Percentiles rank a stretch among this genome's conserved stretches.
Conservation (phyloP, 257 asterid genomes). For the Plantago major region DNA sequence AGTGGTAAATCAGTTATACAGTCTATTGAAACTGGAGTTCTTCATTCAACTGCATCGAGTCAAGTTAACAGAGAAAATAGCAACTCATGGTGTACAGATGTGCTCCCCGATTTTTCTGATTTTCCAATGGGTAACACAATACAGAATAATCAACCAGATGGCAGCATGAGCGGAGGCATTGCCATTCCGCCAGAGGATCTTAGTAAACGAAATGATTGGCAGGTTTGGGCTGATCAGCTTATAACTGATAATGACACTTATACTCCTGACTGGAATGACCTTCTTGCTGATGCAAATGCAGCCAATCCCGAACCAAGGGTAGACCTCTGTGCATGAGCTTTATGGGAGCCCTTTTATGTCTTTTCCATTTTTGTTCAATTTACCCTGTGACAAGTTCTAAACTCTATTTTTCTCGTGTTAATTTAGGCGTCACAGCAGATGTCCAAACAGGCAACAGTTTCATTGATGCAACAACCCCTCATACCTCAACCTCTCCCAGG, state of each 20-base stretch:
- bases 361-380: not conserved
- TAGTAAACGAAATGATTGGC: conserved; percentile 49
- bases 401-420: conserved; percentile 1
- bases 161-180: conserved; percentile 21
- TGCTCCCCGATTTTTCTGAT: conserved; percentile 49
- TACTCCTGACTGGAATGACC: conserved; percentile 55
- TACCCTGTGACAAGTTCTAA: conserved; percentile 4
- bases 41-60: conserved; percentile 52
- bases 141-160: conserved; percentile 38
- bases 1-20: conserved; percentile 41
- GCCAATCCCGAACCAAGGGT: conserved; percentile 45
- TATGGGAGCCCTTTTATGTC: not conserved
- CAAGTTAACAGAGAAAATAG: conserved; percentile 34
- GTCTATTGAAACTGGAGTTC: conserved; percentile 38
- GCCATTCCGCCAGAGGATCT: conserved; percentile 38
- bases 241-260: conserved; percentile 48
- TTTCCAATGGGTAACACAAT: conserved; percentile 31
- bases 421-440: conserved; percentile 32
- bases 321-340: conserved; percentile 11
- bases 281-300: conserved; percentile 50
- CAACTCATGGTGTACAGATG: conserved; percentile 56
- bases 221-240: conserved; percentile 71
- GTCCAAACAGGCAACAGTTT: conserved; percentile 36
- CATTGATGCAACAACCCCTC: conserved; percentile 37
- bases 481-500: conserved; percentile 38